Evolutionary conservation across 352 stramenopile genomes (phyloP).

Genomic region (Globisporangium paddicum): DNA sequence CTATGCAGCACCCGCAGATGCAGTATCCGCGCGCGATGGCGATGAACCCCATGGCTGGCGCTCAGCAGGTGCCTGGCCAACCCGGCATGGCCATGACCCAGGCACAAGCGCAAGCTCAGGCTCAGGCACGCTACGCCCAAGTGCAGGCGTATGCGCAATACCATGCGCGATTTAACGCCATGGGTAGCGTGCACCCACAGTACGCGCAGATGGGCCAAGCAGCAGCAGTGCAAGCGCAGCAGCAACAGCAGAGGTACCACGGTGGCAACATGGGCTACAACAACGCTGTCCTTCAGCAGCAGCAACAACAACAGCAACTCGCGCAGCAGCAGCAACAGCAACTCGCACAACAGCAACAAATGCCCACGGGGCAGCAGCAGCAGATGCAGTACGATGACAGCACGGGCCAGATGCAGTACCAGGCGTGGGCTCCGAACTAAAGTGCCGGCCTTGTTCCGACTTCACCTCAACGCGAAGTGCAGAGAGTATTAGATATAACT

Average conservation of each 20-base stretch:
- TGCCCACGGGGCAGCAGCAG: slow-evolving; percentile 24
- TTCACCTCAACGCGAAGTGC: background rate
- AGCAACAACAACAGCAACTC: slow-evolving; percentile 21
- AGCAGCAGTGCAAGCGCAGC: slow-evolving; percentile 20
- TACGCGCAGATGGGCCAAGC: slow-evolving; percentile 29
- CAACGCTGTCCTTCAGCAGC: slow-evolving; percentile 8
- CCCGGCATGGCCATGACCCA: slow-evolving; percentile 22
- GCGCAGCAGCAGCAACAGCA: slow-evolving; percentile 20
- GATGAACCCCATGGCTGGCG: slow-evolving; percentile 25
- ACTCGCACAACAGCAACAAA: slow-evolving; percentile 6
- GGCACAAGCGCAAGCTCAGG: slow-evolving; percentile 22
- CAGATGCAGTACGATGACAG: slow-evolving; percentile 20
- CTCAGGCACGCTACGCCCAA: slow-evolving; percentile 27
- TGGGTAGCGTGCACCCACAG: slow-evolving; percentile 27
- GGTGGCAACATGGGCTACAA: slow-evolving; percentile 34
- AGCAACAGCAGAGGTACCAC: slow-evolving; percentile 20
- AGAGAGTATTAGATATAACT: background rate
- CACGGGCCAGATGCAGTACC: slow-evolving; percentile 16
- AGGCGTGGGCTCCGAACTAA: slow-evolving; percentile 10
- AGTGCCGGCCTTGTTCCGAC: no score
- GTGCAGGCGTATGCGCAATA: slow-evolving; percentile 54
- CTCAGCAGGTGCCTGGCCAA: slow-evolving; percentile 14
- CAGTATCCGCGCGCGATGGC: slow-evolving; percentile 16
- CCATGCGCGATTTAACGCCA: slow-evolving; percentile 55
- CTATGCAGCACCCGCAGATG: slow-evolving; percentile 23